These are phyloP conservation scores for Sugiyamaella novakii DNA, from an alignment of 1,139 yeast genomes.

Conservation along the genomic window DNA sequence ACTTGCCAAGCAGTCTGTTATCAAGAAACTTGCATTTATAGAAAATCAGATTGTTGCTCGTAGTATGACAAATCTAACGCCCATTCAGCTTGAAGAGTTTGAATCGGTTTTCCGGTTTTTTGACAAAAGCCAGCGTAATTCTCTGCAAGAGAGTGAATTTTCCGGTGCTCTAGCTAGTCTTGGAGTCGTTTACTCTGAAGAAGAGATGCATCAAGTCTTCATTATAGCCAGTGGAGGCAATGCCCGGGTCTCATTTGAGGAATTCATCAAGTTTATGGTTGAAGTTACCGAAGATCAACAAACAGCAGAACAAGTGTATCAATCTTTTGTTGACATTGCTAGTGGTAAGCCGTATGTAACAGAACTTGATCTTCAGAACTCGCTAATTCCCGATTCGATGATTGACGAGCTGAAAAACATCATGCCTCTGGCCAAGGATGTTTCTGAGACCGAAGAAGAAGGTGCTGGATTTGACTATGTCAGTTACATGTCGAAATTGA, in stretches of 20 bases:
- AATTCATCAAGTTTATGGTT: slow-evolving; percentile 46
- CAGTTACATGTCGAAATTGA: slow-evolving; percentile 35
- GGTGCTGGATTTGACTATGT: slow-evolving; percentile 42
- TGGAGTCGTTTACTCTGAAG: slow-evolving; percentile 44
- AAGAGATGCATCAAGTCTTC: slow-evolving; percentile 45
- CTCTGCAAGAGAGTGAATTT: slow-evolving; percentile 43
- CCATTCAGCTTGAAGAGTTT: slow-evolving; percentile 47
- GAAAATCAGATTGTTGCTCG: slow-evolving; percentile 48
- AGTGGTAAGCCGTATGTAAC: slow-evolving; percentile 46
- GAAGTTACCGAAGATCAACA: slow-evolving; percentile 47
- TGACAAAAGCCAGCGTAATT: slow-evolving; percentile 43
- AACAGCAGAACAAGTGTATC: slow-evolving; percentile 45
- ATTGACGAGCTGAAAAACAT: slow-evolving; percentile 39
- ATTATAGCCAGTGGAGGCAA: slow-evolving; percentile 37
- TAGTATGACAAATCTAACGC: slow-evolving; percentile 45
- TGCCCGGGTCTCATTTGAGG: slow-evolving; percentile 42
- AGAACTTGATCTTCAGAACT: slow-evolving; percentile 45
- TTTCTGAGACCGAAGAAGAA: slow-evolving; percentile 30
- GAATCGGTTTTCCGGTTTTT: slow-evolving; percentile 48
- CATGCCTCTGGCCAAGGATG: slow-evolving; percentile 38
- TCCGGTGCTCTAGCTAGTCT: slow-evolving; percentile 46
- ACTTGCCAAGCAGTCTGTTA: slow-evolving; percentile 43
- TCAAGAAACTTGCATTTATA: slow-evolving; percentile 45
- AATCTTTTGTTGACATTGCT: slow-evolving; percentile 46
- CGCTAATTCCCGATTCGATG: slow-evolving; percentile 42